Conservation (phyloP, 139 green algal genomes). For the Tetradesmus obliquus region DNA sequence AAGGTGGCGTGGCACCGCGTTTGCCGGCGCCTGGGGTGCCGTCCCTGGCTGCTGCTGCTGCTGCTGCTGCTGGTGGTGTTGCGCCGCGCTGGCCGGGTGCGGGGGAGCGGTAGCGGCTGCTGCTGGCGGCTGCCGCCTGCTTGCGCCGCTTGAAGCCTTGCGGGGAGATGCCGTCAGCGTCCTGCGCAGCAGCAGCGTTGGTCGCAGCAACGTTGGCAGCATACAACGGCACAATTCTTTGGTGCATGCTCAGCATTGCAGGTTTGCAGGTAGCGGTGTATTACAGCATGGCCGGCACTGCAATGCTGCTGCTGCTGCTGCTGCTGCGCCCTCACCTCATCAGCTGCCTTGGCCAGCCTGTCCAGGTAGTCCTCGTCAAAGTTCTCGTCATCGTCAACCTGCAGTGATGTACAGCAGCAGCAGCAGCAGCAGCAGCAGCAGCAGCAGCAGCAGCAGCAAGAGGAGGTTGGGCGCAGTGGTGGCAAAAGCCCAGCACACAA, state of each 20-base stretch:
- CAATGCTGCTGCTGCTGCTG: neutral
- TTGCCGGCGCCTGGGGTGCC: neutral
- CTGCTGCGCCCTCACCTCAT: neutral
- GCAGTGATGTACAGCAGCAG: neutral
- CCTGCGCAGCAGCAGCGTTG: neutral
- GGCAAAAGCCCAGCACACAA: no score
- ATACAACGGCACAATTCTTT: no score
- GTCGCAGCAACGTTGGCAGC: no score
- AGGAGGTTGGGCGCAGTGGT: no score
- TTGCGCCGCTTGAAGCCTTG: conserved; percentile 9
- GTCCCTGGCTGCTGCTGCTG: neutral
- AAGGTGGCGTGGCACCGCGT: neutral
- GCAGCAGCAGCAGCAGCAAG: neutral
- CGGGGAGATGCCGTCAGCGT: neutral
- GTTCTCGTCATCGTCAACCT: neutral
- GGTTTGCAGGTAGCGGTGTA: neutral
- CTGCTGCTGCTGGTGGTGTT: neutral
- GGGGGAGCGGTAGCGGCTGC: neutral
- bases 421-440: neutral
- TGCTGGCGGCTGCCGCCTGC: neutral
- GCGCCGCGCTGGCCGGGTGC: neutral
- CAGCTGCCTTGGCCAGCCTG: conserved; percentile 21
- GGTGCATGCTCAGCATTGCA: neutral
- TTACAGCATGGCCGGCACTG: no score
- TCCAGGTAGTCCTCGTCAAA: conserved; percentile 37